Evolutionary conservation across 2,329 filamentous ascomycete genomes (phyloP).

Genomic region (Bipolaris gigantea): DNA sequence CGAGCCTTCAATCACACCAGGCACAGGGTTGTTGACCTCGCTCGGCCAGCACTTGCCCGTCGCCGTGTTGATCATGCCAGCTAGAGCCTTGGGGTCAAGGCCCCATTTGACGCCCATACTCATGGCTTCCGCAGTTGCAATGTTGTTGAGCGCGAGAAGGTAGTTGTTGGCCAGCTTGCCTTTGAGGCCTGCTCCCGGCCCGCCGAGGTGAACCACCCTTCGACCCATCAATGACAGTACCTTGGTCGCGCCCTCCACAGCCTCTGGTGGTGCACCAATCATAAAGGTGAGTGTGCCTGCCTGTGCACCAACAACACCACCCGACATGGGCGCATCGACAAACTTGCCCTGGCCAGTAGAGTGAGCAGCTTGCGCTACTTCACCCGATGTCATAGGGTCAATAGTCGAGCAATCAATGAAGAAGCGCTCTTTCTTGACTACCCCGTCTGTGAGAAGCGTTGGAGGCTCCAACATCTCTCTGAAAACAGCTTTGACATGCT

Average conservation of each 20-base stretch:
- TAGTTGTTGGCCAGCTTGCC: slow-evolving; percentile 98
- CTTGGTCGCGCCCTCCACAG: slow-evolving; percentile 67
- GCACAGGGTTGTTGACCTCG: slow-evolving; percentile 93
- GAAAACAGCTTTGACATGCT: slow-evolving; percentile 84
- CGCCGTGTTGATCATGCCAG: slow-evolving; percentile 86
- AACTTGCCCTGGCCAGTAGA: slow-evolving; percentile 72
- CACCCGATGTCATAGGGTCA: slow-evolving; percentile 80
- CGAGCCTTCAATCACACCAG: slow-evolving; percentile 74
- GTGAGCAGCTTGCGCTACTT: slow-evolving; percentile 71
- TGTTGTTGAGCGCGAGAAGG: slow-evolving; percentile 90
- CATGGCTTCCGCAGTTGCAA: slow-evolving; percentile 68
- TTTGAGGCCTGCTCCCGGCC: slow-evolving; percentile 80
- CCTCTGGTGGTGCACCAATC: slow-evolving; percentile 70
- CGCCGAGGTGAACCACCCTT: slow-evolving; percentile 81
- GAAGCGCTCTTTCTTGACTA: slow-evolving; percentile 63
- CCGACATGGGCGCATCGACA: slow-evolving; percentile 95
- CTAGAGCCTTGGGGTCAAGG: slow-evolving; percentile 67
- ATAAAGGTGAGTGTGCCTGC: slow-evolving; percentile 94
- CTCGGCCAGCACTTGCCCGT: slow-evolving; percentile 96
- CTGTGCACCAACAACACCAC: slow-evolving; percentile 86
- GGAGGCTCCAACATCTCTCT: slow-evolving; percentile 68
- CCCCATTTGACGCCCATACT: slow-evolving; percentile 66
- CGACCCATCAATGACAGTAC: slow-evolving; percentile 82
- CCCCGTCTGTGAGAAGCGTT: slow-evolving; percentile 53
- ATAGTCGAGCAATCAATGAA: slow-evolving; percentile 98